Base-by-base conservation (phyloP, 345 rosid genomes). In the Triadica sebifera region DNA sequence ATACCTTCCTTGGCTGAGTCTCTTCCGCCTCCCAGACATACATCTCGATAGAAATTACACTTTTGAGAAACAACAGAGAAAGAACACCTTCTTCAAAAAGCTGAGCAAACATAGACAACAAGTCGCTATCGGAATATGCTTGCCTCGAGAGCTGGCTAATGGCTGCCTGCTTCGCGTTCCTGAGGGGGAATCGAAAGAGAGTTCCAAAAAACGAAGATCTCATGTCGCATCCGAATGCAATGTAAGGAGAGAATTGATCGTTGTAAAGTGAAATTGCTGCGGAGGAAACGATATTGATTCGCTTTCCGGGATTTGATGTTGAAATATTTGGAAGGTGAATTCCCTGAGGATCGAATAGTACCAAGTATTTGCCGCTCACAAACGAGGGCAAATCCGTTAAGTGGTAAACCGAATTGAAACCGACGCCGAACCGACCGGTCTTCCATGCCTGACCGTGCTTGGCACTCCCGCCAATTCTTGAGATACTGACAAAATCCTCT, bases 341-440 rank as follows among this genome's bases (percentile, higher is more conserved):
- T 55, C 96, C 90, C 50, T 94, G 98, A 64, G 98, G 98, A 87
- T 94, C 98, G 78, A 94, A 94, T 56, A 94, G 22, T 37, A 94
- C 98, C 24, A 85, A 87, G 77, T 90, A 89, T 29, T 90, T 91
- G 9, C 94, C 94, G 80, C 98, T 94, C 77, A 90, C 98, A 71
- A 94, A 94, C 16, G 97, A 91, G 19, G 98, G 98, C 86, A 94
- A 80, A 81, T 94, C 98, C 20, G 98, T 94, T 75, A 94, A 83
- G 82, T 94, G 98, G 72, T 94, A 94, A 46, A 94, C 97, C 29
- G 98, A 91, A 81, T 94, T 91, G 91, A 94, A 94, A 15, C 98
- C 98, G 75, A 91, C 93, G 86, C 98, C 98, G 75, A 94, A 94
- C 67, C 98, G 88, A 12, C 98, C 98, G 12, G 97, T 94, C 84